Percentiles rank a stretch among this genome's conserved stretches.
Evolutionary conservation across 75 land plant species (phyloP).

Genomic region (Selaginella moellendorffii): DNA sequence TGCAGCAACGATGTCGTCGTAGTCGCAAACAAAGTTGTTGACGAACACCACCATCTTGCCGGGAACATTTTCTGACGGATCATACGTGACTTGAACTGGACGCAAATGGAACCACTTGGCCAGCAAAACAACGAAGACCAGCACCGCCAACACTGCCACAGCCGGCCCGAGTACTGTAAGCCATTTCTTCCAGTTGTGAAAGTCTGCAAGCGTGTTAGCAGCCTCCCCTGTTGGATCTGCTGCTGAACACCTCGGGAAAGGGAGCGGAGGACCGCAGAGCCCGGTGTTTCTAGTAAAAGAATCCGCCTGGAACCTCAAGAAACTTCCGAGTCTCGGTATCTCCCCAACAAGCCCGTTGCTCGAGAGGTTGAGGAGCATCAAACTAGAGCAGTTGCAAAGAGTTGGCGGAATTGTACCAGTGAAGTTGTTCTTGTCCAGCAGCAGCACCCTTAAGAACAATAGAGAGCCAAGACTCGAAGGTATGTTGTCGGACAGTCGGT

Average conservation of each 20-base stretch:
- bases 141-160: background rate
- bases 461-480: constrained; percentile 1
- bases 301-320: background rate
- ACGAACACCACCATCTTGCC: constrained; percentile 3
- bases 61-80: background rate
- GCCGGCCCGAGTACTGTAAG: background rate
- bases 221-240: background rate
- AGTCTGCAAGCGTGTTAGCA: background rate
- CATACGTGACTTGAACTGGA: background rate
- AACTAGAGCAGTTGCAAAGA: background rate
- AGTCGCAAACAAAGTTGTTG: background rate
- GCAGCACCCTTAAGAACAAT: background rate
- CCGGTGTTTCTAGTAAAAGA: background rate
- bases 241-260: background rate
- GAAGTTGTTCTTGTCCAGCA: background rate
- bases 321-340: background rate
- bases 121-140: background rate
- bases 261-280: background rate
- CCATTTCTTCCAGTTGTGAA: background rate
- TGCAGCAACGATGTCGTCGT: constrained; percentile 4
- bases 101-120: background rate
- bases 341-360: constrained; percentile 1
- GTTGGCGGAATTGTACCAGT: background rate
- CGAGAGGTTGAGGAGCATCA: background rate
- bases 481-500: background rate